These are phyloP conservation scores for Capsicum baccatum DNA, from an alignment of 257 asterid genomes.

Conservation along the genomic window DNA sequence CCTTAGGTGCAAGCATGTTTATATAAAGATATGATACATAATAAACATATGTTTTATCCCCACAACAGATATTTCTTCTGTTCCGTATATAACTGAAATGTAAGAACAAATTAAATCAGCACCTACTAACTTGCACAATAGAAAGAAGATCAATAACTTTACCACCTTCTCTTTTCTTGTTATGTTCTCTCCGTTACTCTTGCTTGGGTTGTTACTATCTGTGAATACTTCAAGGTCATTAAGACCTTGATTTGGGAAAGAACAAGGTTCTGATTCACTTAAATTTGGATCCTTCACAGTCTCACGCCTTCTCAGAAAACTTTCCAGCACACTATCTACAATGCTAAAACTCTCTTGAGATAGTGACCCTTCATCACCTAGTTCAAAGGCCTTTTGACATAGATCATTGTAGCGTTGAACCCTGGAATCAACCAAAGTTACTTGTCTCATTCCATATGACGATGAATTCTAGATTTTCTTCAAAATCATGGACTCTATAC, in stretches of 20 bases:
- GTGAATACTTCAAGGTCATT: conserved; percentile 41
- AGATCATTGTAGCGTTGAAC: conserved; percentile 40
- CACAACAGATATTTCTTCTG: conserved; percentile 30
- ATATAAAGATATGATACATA: conserved; percentile 28
- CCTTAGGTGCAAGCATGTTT: conserved; percentile 25
- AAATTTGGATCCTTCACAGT: conserved; percentile 35
- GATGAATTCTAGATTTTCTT: conserved; percentile 43
- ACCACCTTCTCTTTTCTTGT: conserved; percentile 40
- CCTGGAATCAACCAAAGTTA: conserved; percentile 37
- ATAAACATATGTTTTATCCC: conserved; percentile 39
- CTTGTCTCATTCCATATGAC: conserved; percentile 50
- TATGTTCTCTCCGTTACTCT: conserved; percentile 29
- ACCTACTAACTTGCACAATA: conserved; percentile 7
- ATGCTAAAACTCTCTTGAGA: conserved; percentile 47
- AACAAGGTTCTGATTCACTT: conserved; percentile 22
- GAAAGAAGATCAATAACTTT: conserved; percentile 25
- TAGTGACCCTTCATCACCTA: conserved; percentile 53
- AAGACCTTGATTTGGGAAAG: conserved; percentile 37
- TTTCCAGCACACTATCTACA: conserved; percentile 41
- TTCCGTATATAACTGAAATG: conserved; percentile 39
- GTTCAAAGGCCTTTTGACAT: conserved; percentile 40
- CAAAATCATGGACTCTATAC: conserved; percentile 58
- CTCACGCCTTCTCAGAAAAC: conserved; percentile 47
- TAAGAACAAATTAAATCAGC: conserved; percentile 9
- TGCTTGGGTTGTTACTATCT: conserved; percentile 31